Base-by-base conservation (phyloP, 2,329 filamentous ascomycete species). In the Cercospora sp. region DNA sequence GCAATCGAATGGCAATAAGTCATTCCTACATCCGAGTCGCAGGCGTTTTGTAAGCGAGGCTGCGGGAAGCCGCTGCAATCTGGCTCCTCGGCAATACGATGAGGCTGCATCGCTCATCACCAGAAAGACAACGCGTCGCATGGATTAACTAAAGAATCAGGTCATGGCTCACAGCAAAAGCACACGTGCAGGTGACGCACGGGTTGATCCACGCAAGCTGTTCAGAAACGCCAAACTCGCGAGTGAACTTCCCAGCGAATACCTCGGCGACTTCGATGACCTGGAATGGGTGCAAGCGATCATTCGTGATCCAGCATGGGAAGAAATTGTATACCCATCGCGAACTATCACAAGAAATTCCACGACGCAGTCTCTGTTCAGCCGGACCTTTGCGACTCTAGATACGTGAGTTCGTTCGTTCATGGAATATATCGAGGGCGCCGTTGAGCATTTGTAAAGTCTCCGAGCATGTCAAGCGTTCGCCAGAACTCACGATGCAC, bases 341-440 rank as follows among this genome's bases (percentile, higher is more conserved):
- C 58, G 65, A 12, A 66, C 59, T 7, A 68, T 68, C 10, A 61
- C 68, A 18, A 48, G 68, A n/a, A 68, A 70, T 13, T 68, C 65
- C 8, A 66, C 60, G 1, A 28, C 60, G 16, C 53, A 68, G 28
- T 66, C 65, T 5, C 62, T 63, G 1, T 70, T 66, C 45, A 66
- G 67, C 18, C 28, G 65, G 23, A 63, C 65, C 4, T 53, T 69
- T 23, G 65, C 68, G 12, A 69, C 68, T 0, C 10, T 63, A 6
- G 62, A 69, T 5, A 69, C 68, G 53, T 59, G 30, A 59, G 55
- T 59, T 16, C 23, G 55, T 59, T 36, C 28, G n/a, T 20, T 9
- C n/a, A 26, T 28, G 28, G 12, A 59, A 31, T 36, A 8, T 16
- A 12, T 16, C 26, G 1, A 28, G 48, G 9, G 13, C 20, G 3